Conservation (phyloP, 495 filamentous ascomycete genomes). For the Geopyxis carbonaria region DNA sequence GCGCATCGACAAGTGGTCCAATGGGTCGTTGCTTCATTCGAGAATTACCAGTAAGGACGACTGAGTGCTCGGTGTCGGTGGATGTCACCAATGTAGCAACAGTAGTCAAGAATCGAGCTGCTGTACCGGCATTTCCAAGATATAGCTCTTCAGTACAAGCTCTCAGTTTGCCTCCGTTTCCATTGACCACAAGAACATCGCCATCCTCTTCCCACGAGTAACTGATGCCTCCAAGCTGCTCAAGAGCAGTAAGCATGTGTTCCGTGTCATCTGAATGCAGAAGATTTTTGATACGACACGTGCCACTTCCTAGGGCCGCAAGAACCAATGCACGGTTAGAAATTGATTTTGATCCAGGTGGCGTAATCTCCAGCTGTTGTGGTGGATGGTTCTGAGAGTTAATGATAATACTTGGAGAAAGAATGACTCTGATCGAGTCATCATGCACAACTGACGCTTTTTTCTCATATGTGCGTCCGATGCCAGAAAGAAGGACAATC, state of each 20-base stretch:
- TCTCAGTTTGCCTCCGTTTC: slow-evolving; percentile 68
- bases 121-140: slow-evolving; percentile 91
- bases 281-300: slow-evolving; percentile 75
- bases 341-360: slow-evolving; percentile 93
- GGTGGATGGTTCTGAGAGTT: slow-evolving; percentile 25
- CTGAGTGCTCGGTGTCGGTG: slow-evolving; percentile 39
- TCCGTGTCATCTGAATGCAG: slow-evolving; percentile 95
- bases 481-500: slow-evolving; percentile 82
- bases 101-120: slow-evolving; percentile 85
- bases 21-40: slow-evolving; percentile 96
- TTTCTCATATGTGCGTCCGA: slow-evolving; percentile 72
- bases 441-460: slow-evolving; percentile 80
- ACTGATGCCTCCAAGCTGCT: slow-evolving; percentile 66
- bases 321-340: slow-evolving; percentile 89
- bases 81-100: slow-evolving; percentile 71
- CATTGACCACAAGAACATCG: slow-evolving; percentile 71
- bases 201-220: slow-evolving; percentile 92
- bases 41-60: slow-evolving; percentile 78
- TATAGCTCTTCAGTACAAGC: slow-evolving; percentile 66
- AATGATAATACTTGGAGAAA: slow-evolving; percentile 65
- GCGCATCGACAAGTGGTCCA: slow-evolving; percentile 79
- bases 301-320: slow-evolving; percentile 75
- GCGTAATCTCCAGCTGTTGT: slow-evolving; percentile 48
- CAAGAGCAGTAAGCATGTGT: slow-evolving; percentile 83
- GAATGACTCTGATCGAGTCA: slow-evolving; percentile 61